Evolutionary conservation across 2,329 filamentous ascomycete species (phyloP), one percentile per base, ranked within the genome.

Genomic region (Fusarium udum): DNA sequence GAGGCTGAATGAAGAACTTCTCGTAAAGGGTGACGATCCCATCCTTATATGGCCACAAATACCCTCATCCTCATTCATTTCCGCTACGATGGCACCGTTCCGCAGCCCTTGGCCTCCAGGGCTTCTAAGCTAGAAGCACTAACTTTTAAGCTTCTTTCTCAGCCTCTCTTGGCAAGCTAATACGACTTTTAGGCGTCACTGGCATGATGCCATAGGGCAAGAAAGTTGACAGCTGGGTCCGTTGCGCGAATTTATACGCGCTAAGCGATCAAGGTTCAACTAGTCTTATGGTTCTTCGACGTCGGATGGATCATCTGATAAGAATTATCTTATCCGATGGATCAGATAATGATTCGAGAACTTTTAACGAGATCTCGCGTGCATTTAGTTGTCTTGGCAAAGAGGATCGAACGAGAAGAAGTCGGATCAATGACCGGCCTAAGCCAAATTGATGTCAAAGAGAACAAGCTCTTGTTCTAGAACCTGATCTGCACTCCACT

Each of bases 1-100:
- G 26, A 6, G 4, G 4, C n/a, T 6, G 4, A 0, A 16, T 4
- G 4, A n/a, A 6, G 10, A 6, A 12, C 0, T 0, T 16, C 6
- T 4, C n/a, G 7, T 0, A 16, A 16, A n/a, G 4, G 4, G 20
- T 16, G 10, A 16, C 7, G 20, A 32, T 7, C 11, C 3, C 3
- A 18, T 18, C 3, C 15, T 32, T 49, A 49, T 49, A 32, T 18
- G 22, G 14, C 7, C 22, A 49, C 3, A 49, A 32, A 49, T 32
- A 7, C 4, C 3, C 46, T 49, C 11, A n/a, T n/a, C 2, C 3
- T 7, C 1, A 1, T 32, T 0, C 28, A 13, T 5, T 49, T 24
- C 48, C 28, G 48, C 48, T 51, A 0, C 6, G 1, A 20, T 34
- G 22, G 48, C 3, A 8, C 4, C 13, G 9, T 37, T 37, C 49